Base-by-base conservation (phyloP, 1,284 basidiomycete species). In the Apiotrichum montevideense region DNA sequence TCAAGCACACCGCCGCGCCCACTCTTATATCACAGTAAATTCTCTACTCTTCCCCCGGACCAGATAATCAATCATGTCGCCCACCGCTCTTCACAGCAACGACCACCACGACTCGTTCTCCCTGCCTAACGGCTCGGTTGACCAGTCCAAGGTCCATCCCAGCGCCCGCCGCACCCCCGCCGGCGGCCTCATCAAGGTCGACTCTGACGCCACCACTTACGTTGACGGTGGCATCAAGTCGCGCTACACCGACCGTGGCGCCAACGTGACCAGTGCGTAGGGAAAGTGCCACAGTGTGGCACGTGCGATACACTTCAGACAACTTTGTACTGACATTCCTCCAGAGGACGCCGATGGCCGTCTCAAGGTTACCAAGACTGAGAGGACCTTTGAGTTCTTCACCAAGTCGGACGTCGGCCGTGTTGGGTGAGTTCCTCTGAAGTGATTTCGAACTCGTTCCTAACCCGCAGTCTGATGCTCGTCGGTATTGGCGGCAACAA, bases 401-500 rank as follows among this genome's bases (percentile, higher is more conserved):
- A 98, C 95, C 63, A 82, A 84, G 72, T 83, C 88, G 73, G 84
- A 86, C 72, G 90, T 96, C 58, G 83, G 86, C 67, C 94, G 88
- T 81, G 96, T 93, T 76, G 94, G 93, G 90, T 94, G 70, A 63
- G 88, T 81, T 3, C n/a, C 5, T 34, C 52, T 45, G 45, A 6
- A 34, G 9, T 10, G 9, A 3, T 4, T 10, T 41, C 55, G 59
- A 34, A 57, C 46, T 7, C 29, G 33, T 39, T 2, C 33, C 33
- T n/a, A 39, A 50, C 46, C 59, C 54, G n/a, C 63, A 95, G 95
- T 59, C 82, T 98, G 65, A 90, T 98, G 88, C 87, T 98, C 82
- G 87, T 98, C 71, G 95, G 95, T 63, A 80, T 94, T 64, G 95
- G 95, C 64, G 95, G 95, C 60, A 98, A 98, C 84, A 98, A 98